A percentile compares a stretch with the other conserved stretches of the same genome.
Conservation (phyloP, 306 rosid species). For the Casuarina equisetifolia region DNA sequence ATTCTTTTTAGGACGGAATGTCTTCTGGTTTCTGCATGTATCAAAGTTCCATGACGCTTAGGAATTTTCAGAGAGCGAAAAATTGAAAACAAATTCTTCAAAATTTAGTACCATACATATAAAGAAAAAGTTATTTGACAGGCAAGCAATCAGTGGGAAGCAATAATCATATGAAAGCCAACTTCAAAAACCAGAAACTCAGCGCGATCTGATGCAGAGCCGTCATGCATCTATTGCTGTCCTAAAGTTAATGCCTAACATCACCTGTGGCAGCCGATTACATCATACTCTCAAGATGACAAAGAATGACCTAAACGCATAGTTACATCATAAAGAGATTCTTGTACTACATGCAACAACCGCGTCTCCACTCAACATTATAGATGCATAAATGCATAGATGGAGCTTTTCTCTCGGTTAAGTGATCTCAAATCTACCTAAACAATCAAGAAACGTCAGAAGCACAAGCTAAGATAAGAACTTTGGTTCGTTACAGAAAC, state of each 20-base stretch:
- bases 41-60: conserved; percentile 21
- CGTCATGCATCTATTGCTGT: not conserved
- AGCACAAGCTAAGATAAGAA: not conserved
- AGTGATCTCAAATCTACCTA: not conserved
- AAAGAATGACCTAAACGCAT: not conserved
- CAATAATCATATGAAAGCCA: not conserved
- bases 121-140: not conserved
- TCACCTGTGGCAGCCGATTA: not conserved
- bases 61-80: not conserved
- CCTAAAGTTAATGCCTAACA: not conserved
- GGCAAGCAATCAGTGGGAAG: not conserved
- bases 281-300: not conserved
- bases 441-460: not conserved
- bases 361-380: not conserved
- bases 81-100: not conserved
- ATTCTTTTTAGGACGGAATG: conserved; percentile 83
- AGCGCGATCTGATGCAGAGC: not conserved
- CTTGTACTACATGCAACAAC: not conserved
- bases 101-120: not conserved
- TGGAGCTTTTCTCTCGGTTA: too few species aligned
- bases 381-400: too few species aligned
- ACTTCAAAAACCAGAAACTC: not conserved
- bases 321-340: not conserved
- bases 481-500: not conserved
- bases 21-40: conserved; percentile 69